phyloP scores from a whole-genome alignment of 2,329 filamentous ascomycete species.

The Bipolaris zeicola region DNA sequence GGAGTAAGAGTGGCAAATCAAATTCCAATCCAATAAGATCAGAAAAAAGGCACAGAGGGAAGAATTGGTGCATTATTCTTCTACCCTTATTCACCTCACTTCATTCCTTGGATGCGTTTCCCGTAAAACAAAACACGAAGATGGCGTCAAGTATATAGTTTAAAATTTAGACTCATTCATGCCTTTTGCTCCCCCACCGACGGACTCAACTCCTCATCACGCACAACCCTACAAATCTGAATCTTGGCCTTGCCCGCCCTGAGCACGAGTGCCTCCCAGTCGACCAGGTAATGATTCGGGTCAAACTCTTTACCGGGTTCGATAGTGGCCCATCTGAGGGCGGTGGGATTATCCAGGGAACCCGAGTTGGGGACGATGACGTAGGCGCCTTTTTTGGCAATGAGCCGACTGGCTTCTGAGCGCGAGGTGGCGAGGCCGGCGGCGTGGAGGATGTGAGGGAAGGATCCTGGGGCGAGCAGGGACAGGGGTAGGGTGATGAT shows the following conservation, averaged over 20 bases:
- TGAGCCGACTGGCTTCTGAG: slow-evolving; percentile 65
- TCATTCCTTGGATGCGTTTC: too few species aligned
- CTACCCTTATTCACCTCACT: too few species aligned
- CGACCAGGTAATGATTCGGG: slow-evolving; percentile 64
- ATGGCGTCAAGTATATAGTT: too few species aligned
- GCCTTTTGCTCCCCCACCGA: too few species aligned
- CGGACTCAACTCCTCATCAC: slow-evolving; percentile 43
- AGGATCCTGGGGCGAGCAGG: slow-evolving; percentile 60
- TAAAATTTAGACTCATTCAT: too few species aligned
- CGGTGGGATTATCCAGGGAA: slow-evolving; percentile 44
- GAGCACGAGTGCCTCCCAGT: slow-evolving; percentile 61
- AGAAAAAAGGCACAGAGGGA: too few species aligned
- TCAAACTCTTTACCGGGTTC: slow-evolving; percentile 64
- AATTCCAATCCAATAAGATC: too few species aligned
- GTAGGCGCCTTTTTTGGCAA: slow-evolving; percentile 63
- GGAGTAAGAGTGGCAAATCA: too few species aligned
- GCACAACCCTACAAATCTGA: slow-evolving; percentile 61
- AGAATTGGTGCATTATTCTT: too few species aligned
- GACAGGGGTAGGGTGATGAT: slow-evolving; percentile 65
- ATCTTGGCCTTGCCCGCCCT: slow-evolving; percentile 66
- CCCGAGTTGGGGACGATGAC: slow-evolving; percentile 56
- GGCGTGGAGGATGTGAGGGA: slow-evolving; percentile 65
- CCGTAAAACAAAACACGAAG: too few species aligned
- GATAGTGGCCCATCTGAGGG: slow-evolving; percentile 67
- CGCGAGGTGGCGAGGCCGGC: slow-evolving; percentile 63